A percentile compares a stretch with the other conserved stretches of the same genome.
These are phyloP conservation scores for Chimonanthus praecox DNA, from an alignment of 164 flowering plant species.

Conservation along the genomic window DNA sequence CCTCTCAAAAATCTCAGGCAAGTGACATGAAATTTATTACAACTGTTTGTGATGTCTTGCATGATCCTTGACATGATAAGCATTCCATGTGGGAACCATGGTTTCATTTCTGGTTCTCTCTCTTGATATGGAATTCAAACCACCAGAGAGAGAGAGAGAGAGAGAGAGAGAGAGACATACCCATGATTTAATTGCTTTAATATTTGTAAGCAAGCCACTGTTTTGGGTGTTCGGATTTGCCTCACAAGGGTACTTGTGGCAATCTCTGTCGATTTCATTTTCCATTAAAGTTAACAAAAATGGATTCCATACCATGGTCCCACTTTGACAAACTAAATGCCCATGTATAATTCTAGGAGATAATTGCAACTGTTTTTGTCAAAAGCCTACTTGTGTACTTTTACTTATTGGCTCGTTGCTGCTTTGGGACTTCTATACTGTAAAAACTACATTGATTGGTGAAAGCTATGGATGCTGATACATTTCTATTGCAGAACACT, in stretches of 20 bases:
- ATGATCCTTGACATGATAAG: background rate
- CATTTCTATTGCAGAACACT: constrained; percentile 46
- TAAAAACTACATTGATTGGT: background rate
- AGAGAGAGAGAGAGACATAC: no score
- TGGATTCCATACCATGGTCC: background rate
- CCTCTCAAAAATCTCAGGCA: constrained; percentile 90
- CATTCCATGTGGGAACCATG: background rate
- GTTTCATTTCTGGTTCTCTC: background rate
- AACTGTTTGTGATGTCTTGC: background rate
- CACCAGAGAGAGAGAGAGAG: no score
- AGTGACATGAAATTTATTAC: constrained; percentile 3
- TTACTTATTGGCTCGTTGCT: no score
- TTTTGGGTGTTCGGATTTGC: no score
- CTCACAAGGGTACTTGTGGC: no score
- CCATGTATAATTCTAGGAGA: background rate
- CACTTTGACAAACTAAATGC: background rate
- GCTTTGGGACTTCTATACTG: no score
- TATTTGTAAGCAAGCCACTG: background rate
- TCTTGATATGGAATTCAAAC: background rate
- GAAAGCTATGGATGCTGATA: background rate
- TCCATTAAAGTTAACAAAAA: background rate
- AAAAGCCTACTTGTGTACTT: no score
- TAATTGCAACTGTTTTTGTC: background rate
- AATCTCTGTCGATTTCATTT: background rate
- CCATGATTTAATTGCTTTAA: background rate